Percentiles rank a stretch among this genome's conserved stretches.
Conservation (phyloP, 75 land plant species). For the Chamaecyparis obtusa region DNA sequence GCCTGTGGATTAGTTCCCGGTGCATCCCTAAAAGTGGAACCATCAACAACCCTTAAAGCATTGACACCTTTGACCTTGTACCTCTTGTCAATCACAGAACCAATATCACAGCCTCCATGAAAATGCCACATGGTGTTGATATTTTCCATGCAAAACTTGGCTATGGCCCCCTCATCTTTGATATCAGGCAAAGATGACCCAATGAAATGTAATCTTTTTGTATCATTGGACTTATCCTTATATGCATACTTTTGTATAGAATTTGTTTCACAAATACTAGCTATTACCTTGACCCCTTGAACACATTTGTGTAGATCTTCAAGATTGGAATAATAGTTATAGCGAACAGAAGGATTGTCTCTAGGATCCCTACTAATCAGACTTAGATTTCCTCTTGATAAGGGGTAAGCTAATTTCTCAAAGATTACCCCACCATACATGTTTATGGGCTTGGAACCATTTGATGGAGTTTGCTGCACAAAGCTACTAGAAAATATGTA, state of each 20-base stretch:
- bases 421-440: slow-evolving; percentile 3
- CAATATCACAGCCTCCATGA: slow-evolving; percentile 17
- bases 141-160: not conserved
- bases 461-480: not conserved
- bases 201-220: not conserved
- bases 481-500: slow-evolving; percentile 71
- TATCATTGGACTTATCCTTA: not conserved
- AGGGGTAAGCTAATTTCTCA: slow-evolving; percentile 69
- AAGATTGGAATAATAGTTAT: slow-evolving; percentile 78
- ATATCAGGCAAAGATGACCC: not conserved
- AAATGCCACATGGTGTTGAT: slow-evolving; percentile 15
- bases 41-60: slow-evolving; percentile 13
- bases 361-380: slow-evolving; percentile 47
- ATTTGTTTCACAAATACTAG: slow-evolving; percentile 7
- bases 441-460: not conserved
- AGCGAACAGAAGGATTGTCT: slow-evolving; percentile 72
- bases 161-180: not conserved
- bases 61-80: not conserved
- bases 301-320: slow-evolving; percentile 61
- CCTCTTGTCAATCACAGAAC: not conserved
- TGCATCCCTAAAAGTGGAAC: slow-evolving; percentile 7
- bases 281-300: slow-evolving; percentile 42
- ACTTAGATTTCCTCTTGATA: slow-evolving; percentile 59
- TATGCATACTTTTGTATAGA: not conserved
- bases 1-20: slow-evolving; percentile 17